These are phyloP conservation scores for Phytophthora constricta DNA, from an alignment of 352 stramenopile genomes.

Conservation along the genomic window DNA sequence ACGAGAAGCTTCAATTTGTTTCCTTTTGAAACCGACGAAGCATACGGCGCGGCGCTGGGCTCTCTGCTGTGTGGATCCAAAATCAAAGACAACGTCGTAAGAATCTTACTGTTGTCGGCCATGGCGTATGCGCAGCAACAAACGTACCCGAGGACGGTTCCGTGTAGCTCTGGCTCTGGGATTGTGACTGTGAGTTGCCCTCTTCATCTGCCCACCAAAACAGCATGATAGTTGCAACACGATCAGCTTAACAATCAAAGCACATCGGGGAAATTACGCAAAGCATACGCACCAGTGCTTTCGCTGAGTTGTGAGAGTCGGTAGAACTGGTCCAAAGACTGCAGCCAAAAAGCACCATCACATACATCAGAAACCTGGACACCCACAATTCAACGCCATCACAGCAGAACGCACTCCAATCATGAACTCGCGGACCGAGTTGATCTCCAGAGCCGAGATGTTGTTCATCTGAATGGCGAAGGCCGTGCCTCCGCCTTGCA, in stretches of 20 bases:
- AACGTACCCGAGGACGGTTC: constrained; percentile 47
- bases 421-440: constrained; percentile 90
- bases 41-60: constrained; percentile 41
- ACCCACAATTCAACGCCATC: not conserved
- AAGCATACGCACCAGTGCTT: constrained; percentile 36
- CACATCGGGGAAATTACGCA: not conserved
- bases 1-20: too few species aligned
- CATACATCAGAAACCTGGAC: too few species aligned
- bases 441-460: constrained; percentile 86
- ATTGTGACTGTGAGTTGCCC: constrained; percentile 40
- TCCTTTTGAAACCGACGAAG: not conserved
- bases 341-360: constrained; percentile 4
- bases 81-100: constrained; percentile 20
- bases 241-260: not conserved
- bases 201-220: constrained; percentile 19
- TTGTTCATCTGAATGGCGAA: constrained; percentile 91
- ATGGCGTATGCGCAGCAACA: not conserved
- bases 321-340: constrained; percentile 87
- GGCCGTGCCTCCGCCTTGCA: constrained; percentile 73
- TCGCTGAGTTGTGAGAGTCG: constrained; percentile 65
- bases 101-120: not conserved
- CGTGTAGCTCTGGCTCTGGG: constrained; percentile 45
- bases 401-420: constrained; percentile 54
- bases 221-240: constrained; percentile 4
- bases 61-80: constrained; percentile 24